These are phyloP conservation scores for Teunomyces gatunensis DNA, from an alignment of 805 yeast species.

Conservation along the genomic window DNA sequence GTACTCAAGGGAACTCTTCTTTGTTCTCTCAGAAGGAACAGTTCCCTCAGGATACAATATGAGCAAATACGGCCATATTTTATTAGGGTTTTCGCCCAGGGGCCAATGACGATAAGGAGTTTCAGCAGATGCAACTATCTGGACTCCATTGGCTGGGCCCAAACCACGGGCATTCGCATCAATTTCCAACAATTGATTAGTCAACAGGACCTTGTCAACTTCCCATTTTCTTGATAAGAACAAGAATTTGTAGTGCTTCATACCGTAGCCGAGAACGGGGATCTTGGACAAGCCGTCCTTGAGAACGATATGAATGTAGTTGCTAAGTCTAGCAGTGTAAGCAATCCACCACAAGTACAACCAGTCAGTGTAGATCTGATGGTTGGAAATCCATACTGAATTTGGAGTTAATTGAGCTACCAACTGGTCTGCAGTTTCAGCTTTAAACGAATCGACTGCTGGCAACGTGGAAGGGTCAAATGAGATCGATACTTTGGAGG, in stretches of 20 bases:
- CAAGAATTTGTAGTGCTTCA: constrained; percentile 73
- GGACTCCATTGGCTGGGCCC: constrained; percentile 50
- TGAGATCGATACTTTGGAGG: constrained; percentile 52
- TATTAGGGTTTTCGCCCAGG: constrained; percentile 18
- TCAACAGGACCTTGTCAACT: constrained; percentile 60
- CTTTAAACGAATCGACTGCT: constrained; percentile 5
- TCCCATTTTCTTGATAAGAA: constrained; percentile 86
- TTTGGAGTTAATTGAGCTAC: constrained; percentile 29
- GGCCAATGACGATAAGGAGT: constrained; percentile 28
- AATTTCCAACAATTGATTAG: constrained; percentile 52
- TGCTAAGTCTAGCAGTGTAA: constrained; percentile 64
- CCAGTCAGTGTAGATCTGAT: constrained; percentile 96
- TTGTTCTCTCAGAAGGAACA: constrained; percentile 67
- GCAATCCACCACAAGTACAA: constrained; percentile 82
- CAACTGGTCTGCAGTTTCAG: constrained; percentile 4
- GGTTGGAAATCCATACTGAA: constrained; percentile 77
- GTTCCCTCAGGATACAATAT: constrained; percentile 95
- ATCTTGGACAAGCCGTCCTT: constrained; percentile 66
- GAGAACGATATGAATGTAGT: constrained; percentile 67
- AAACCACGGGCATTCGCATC: constrained; percentile 59
- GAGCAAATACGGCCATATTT: constrained; percentile 53
- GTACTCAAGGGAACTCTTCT: constrained; percentile 53
- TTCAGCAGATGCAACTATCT: constrained; percentile 29
- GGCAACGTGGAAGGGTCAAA: constrained; percentile 33
- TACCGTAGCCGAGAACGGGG: constrained; percentile 84